Evolutionary conservation across 2,329 filamentous ascomycete species (phyloP).

Genomic region (Xylariaceae sp.): DNA sequence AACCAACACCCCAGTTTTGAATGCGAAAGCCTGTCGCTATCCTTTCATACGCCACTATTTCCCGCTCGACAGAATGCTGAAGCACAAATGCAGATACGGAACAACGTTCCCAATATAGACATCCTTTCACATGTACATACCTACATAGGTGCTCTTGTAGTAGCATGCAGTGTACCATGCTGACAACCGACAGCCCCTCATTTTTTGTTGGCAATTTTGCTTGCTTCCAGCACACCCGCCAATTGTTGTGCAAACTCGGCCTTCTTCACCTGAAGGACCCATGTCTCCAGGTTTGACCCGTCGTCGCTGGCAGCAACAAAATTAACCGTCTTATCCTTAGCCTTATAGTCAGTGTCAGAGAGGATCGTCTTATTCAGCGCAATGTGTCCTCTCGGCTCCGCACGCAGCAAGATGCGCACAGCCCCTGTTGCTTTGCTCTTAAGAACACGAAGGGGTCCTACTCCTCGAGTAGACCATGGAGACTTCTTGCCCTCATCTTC

Average conservation of each 20-base stretch:
- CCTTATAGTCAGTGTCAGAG: conserved; percentile 66
- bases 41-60: conserved; percentile 11
- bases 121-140: background rate
- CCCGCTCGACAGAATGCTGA: conserved; percentile 19
- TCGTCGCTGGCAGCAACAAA: conserved; percentile 63
- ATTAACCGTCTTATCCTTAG: conserved; percentile 66
- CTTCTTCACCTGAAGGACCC: conserved; percentile 74
- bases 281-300: conserved; percentile 69
- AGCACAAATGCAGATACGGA: conserved; percentile 10
- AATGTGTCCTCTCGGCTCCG: conserved; percentile 77
- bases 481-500: conserved; percentile 58
- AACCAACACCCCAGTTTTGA: conserved; percentile 13
- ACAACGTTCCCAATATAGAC: background rate
- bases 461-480: conserved; percentile 72
- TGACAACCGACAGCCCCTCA: conserved; percentile 29
- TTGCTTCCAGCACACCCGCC: conserved; percentile 56
- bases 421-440: conserved; percentile 73
- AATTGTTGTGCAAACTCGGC: conserved; percentile 57
- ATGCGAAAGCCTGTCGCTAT: conserved; percentile 14
- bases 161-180: background rate
- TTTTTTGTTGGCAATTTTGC: conserved; percentile 64
- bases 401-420: conserved; percentile 73
- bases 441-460: conserved; percentile 75
- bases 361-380: conserved; percentile 74
- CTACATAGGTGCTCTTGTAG: background rate